A percentile compares a stretch with the other conserved stretches of the same genome.
phyloP scores from a whole-genome alignment of 148 eudicot genomes.

The Cornus controversa region DNA sequence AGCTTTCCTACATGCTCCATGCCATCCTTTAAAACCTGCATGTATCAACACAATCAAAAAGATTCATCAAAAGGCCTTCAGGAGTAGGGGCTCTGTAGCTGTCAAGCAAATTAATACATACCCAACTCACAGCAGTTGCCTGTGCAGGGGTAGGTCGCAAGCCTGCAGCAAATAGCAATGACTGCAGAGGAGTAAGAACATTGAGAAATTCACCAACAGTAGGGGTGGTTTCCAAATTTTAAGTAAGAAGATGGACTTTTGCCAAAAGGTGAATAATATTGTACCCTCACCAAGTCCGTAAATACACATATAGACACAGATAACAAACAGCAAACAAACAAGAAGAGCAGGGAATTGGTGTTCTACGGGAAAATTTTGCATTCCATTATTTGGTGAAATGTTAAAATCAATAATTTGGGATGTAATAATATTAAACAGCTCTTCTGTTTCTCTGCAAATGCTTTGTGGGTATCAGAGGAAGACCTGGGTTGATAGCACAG shows the following conservation, averaged over 20 bases:
- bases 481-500: conserved; percentile 98
- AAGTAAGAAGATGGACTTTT: background rate
- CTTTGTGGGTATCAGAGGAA: conserved; percentile 29
- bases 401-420: background rate
- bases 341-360: background rate
- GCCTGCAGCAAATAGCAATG: conserved; percentile 99
- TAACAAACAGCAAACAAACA: background rate
- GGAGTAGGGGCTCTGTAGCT: background rate
- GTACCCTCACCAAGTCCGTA: background rate
- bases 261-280: background rate
- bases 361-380: background rate
- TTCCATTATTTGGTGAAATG: background rate
- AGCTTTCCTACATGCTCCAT: conserved; percentile 98
- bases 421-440: background rate
- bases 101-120: conserved; percentile 31
- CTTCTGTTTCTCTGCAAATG: background rate
- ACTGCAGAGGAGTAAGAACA: conserved; percentile 75
- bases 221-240: conserved; percentile 1
- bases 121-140: conserved; percentile 99
- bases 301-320: background rate
- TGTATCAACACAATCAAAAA: conserved; percentile 6
- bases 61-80: conserved; percentile 7
- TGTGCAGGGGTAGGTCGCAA: conserved; percentile 99
- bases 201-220: conserved; percentile 24
- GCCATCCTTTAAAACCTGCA: conserved; percentile 91